Evolutionary conservation across 73 alveolate genomes (phyloP).

Genomic region (Symbiodinium pilosum): DNA sequence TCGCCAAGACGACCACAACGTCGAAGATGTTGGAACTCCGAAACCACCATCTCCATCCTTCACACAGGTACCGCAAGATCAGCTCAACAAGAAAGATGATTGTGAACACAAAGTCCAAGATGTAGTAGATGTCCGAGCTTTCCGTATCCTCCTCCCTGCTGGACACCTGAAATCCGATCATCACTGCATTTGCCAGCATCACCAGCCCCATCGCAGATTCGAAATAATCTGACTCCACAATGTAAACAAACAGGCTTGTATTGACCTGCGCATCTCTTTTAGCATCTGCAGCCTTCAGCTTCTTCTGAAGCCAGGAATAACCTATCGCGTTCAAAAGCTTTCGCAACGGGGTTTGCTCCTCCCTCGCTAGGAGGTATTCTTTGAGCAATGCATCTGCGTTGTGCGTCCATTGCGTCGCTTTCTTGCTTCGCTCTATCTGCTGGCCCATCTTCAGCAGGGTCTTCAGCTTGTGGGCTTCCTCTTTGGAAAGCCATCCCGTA

Average conservation of each 20-base stretch:
- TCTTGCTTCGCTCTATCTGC: slow-evolving; percentile 38
- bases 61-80: slow-evolving; percentile 21
- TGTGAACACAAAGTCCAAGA: slow-evolving; percentile 53
- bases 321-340: slow-evolving; percentile 70
- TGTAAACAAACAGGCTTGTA: neutral
- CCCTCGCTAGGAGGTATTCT: slow-evolving; percentile 27
- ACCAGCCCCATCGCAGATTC: slow-evolving; percentile 32
- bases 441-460: slow-evolving; percentile 88
- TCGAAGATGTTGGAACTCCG: slow-evolving; percentile 51
- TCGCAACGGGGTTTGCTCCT: slow-evolving; percentile 13
- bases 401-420: slow-evolving; percentile 61
- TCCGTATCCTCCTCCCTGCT: neutral
- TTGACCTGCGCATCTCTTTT: neutral
- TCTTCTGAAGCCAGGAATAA: neutral
- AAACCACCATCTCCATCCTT: slow-evolving; percentile 94
- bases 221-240: neutral
- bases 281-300: neutral
- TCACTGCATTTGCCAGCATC: slow-evolving; percentile 65
- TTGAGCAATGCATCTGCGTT: slow-evolving; percentile 28
- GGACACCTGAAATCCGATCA: slow-evolving; percentile 87
- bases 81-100: slow-evolving; percentile 38
- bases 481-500: slow-evolving; percentile 89
- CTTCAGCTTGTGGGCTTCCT: slow-evolving; percentile 64
- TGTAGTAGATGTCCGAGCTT: neutral
- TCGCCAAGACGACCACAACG: slow-evolving; percentile 65